phyloP scores from a whole-genome alignment of 2,329 filamentous ascomycete species.

The Coleophoma crateriformis region DNA sequence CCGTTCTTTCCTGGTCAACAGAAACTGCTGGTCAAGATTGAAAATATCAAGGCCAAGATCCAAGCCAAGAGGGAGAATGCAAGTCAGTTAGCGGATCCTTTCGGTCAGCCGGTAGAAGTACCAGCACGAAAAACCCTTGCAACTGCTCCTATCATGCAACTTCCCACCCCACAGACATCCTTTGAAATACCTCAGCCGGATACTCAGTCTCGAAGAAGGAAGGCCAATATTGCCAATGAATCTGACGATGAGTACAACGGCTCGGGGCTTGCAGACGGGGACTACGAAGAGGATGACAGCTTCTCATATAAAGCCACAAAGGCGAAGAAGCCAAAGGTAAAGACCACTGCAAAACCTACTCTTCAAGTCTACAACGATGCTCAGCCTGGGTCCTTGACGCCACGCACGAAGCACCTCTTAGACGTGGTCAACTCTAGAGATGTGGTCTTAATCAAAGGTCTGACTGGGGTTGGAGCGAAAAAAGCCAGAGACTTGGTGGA shows the following conservation, averaged over 20 bases:
- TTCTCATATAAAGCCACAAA: conserved; percentile 23
- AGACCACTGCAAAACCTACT: conserved; percentile 22
- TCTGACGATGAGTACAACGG: conserved; percentile 28
- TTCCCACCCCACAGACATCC: conserved; percentile 14
- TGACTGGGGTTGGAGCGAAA: conserved; percentile 69
- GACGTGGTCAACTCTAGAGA: conserved; percentile 71
- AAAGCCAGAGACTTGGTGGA: conserved; percentile 59
- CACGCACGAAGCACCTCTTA: conserved; percentile 55
- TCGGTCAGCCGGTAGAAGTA: conserved; percentile 2
- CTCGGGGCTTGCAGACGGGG: conserved; percentile 28
- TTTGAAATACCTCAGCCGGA: conserved; percentile 12
- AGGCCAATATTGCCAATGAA: conserved; percentile 8
- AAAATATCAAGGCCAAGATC: conserved; percentile 51
- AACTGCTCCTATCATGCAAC: conserved; percentile 15
- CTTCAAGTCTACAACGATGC: conserved; percentile 29
- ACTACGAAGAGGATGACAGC: conserved; percentile 30
- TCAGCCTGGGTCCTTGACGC: conserved; percentile 29
- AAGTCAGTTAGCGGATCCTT: conserved; percentile 3
- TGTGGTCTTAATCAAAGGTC: conserved; percentile 54
- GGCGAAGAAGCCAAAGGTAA: conserved; percentile 25
- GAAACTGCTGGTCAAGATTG: conserved; percentile 69
- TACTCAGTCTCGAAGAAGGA: conserved; percentile 14
- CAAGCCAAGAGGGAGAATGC: conserved; percentile 27
- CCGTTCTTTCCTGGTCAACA: conserved; percentile 82
- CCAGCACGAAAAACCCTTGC: conserved; percentile 11